Percentiles rank a stretch among this genome's conserved stretches.
Evolutionary conservation across 768 basidiomycete species (phyloP).

Genomic region (Leucocoprinus sp.): DNA sequence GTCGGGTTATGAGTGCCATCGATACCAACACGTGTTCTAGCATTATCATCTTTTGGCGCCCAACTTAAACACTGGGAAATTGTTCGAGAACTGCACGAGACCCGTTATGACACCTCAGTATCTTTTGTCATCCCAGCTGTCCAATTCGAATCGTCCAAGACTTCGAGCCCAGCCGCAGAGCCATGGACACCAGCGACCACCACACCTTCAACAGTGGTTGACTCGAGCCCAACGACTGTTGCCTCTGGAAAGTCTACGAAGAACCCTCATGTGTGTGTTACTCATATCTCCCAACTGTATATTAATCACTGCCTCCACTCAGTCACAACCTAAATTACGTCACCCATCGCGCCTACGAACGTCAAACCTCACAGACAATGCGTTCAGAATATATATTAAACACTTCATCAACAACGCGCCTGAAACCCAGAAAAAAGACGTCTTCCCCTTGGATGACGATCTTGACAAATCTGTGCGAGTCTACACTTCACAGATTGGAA

Average conservation of each 20-base stretch:
- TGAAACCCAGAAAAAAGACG: constrained; percentile 2
- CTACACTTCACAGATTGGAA: constrained; percentile 12
- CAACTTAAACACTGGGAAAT: constrained; percentile 46
- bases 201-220: constrained; percentile 15
- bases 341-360: constrained; percentile 66
- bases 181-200: constrained; percentile 7
- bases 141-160: constrained; percentile 3
- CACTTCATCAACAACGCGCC: constrained; percentile 67
- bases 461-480: background rate
- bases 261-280: constrained; percentile 11
- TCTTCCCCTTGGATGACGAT: constrained; percentile 8
- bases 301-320: background rate
- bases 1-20: background rate
- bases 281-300: constrained; percentile 21
- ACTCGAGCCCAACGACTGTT: constrained; percentile 17
- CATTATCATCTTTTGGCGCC: constrained; percentile 40
- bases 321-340: constrained; percentile 45
- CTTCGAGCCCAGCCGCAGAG: background rate
- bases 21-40: constrained; percentile 16
- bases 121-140: constrained; percentile 43
- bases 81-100: constrained; percentile 46
- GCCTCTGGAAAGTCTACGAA: constrained; percentile 19
- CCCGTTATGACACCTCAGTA: constrained; percentile 37
- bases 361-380: constrained; percentile 60
- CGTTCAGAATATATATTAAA: constrained; percentile 69